Evolutionary conservation across 2,329 filamentous ascomycete genomes (phyloP), one percentile per base, ranked within the genome.

Genomic region (Fusarium torulosum): DNA sequence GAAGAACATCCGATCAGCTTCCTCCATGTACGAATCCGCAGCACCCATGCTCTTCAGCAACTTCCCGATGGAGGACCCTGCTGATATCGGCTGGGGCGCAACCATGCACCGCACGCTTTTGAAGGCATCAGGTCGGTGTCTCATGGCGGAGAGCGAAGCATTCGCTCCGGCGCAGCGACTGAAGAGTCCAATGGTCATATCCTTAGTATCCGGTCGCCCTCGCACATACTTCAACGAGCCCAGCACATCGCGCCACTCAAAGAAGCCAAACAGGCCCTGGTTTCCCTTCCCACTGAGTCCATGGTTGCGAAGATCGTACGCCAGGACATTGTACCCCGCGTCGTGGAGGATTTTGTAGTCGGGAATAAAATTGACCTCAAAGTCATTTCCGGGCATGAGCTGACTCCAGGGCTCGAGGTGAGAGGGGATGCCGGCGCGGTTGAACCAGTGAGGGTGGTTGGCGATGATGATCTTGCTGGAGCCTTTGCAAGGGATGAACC

Each of bases 401-500:
- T 64, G 40, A 7, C 20, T 62, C 65, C 60, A 68, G 2, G 65
- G 65, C 0, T 57, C 47, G 1, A 69, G 13, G 4, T 68, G 65
- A 0, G 65, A 68, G 2, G 65, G 65, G 1, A 68, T 47, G 0
- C 65, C 65, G 1, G 65, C 65, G 8, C 65, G 60, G 37, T 51
- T 68, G 51, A 66, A 68, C 60, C 65, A 69, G 37, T 57, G 65
- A 7, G 65, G 65, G 13, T 68, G 65, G 15, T 69, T 69, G 31
- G 65, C 55, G 25, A 68, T 66, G 37, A 68, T 58, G 47, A 69
- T 41, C 40, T 68, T 68, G 15, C 44, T 35, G 10, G 65, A 68
- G 17, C 41, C 41, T 27, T 54, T 53, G 47, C 55, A 53, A 0
- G 65, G 55, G 21, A 68, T 62, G 31, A 69, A 69, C 65, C 65